A percentile compares a stretch with the other conserved stretches of the same genome.
Conservation (phyloP, 805 yeast genomes). For the Kodamaea nitidulidarum region DNA sequence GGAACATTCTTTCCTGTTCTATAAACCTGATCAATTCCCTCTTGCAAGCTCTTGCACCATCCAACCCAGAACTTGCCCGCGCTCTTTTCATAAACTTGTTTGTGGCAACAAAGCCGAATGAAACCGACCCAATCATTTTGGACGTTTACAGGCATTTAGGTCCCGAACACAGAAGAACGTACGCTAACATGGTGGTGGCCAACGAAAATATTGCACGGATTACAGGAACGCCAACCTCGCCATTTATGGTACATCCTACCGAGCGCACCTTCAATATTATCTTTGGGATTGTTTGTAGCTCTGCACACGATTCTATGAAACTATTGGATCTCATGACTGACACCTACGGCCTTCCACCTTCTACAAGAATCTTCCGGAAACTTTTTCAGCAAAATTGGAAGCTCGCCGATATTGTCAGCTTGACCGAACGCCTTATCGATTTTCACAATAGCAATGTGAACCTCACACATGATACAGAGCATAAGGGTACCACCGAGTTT, state of each 20-base stretch:
- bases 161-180: slow-evolving; percentile 17
- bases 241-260: slow-evolving; percentile 19
- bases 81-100: slow-evolving; percentile 11
- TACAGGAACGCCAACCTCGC: slow-evolving; percentile 9
- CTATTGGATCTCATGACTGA: slow-evolving; percentile 18
- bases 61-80: slow-evolving; percentile 3
- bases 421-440: slow-evolving; percentile 3
- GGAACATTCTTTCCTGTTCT: background rate
- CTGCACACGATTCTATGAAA: background rate
- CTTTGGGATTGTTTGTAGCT: slow-evolving; percentile 8
- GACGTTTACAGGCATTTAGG: slow-evolving; percentile 20
- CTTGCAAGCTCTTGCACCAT: slow-evolving; percentile 13
- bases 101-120: background rate
- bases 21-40: slow-evolving; percentile 8
- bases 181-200: slow-evolving; percentile 13
- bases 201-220: slow-evolving; percentile 15
- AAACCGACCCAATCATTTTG: slow-evolving; percentile 10
- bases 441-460: slow-evolving; percentile 3
- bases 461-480: slow-evolving; percentile 3
- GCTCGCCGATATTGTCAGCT: background rate
- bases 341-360: slow-evolving; percentile 25
- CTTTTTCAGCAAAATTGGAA: slow-evolving; percentile 14
- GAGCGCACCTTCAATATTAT: slow-evolving; percentile 24
- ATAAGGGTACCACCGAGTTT: slow-evolving; percentile 3
- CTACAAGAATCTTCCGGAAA: slow-evolving; percentile 26